phyloP scores from a whole-genome alignment of 2,329 filamentous ascomycete species.

The Zopfia rhizophila region DNA sequence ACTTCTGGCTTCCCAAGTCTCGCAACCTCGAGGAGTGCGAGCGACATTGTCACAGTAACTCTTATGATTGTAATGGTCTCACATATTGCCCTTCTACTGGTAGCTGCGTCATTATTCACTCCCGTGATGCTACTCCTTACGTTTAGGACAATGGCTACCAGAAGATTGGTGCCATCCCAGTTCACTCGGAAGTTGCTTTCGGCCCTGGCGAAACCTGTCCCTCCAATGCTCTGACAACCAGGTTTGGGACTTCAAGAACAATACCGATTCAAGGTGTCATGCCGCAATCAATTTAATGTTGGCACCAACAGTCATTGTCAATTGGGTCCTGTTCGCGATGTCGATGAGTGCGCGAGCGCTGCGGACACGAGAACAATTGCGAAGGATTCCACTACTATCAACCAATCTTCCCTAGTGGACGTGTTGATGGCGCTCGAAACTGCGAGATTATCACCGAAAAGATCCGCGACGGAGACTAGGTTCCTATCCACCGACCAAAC shows the following conservation, averaged over 20 bases:
- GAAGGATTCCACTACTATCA: constrained; percentile 19
- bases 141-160: constrained; percentile 22
- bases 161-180: constrained; percentile 15
- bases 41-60: constrained; percentile 9
- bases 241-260: constrained; percentile 10
- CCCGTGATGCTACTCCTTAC: constrained; percentile 5
- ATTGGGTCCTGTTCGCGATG: neutral
- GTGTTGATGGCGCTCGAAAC: constrained; percentile 10
- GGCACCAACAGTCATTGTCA: neutral
- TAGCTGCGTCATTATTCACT: constrained; percentile 15
- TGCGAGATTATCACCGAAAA: constrained; percentile 15
- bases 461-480: constrained; percentile 9
- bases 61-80: constrained; percentile 18
- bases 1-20: constrained; percentile 12
- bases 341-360: constrained; percentile 13
- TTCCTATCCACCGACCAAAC: constrained; percentile 2
- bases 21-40: constrained; percentile 15
- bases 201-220: constrained; percentile 12
- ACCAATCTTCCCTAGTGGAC: constrained; percentile 11
- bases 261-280: constrained; percentile 17
- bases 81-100: constrained; percentile 12
- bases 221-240: constrained; percentile 21
- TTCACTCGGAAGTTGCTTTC: neutral
- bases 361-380: constrained; percentile 10
- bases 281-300: constrained; percentile 11